Evolutionary conservation across 2,329 filamentous ascomycete genomes (phyloP), one percentile per base, ranked within the genome.

Genomic region (Xylariaceae sp.): DNA sequence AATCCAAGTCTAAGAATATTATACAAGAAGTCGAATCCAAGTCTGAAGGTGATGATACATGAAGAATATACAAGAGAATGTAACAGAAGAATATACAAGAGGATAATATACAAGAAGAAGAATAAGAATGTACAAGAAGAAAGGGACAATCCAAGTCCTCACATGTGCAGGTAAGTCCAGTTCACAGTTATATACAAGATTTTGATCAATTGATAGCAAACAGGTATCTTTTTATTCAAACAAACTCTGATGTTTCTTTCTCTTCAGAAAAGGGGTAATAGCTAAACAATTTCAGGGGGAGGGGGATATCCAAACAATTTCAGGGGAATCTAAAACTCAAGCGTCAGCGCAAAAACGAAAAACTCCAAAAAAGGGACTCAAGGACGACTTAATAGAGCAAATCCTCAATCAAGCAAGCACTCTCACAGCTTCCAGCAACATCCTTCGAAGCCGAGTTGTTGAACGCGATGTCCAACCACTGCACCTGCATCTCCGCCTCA

Each of bases 401-500:
- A 51, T 72, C 68, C 66, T 72, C 74, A 57, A 74, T 65, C 41
- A 69, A 77, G 60, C 69, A 74, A 13, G 71, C 72, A 49, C 62
- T 65, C 35, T 61, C 62, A 65, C 69, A 74, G 49, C 56, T 55
- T 13, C 17, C 59, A 13, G 53, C 57, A 1, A 2, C 45, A 9
- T 51, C 58, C n/a, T 58, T 52, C 51, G 65, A 49, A 35, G 62
- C 64, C 1, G 75, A 78, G 18, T 67, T 69, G 64, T 82, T 82
- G 65, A 80, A 87, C 18, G 82, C 75, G 73, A 87, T 76, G 67
- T 87, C 82, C 55, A 87, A 78, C 83, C 83, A 87, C 73, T 84
- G 80, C 37, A 87, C 77, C 67, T 87, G 80, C 71, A 87, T 74
- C 64, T 77, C 78, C 0, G 84, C 83, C 51, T 75, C 73, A 10